Conservation (phyloP, 331 rosid species). For the Cydonia oblonga region DNA sequence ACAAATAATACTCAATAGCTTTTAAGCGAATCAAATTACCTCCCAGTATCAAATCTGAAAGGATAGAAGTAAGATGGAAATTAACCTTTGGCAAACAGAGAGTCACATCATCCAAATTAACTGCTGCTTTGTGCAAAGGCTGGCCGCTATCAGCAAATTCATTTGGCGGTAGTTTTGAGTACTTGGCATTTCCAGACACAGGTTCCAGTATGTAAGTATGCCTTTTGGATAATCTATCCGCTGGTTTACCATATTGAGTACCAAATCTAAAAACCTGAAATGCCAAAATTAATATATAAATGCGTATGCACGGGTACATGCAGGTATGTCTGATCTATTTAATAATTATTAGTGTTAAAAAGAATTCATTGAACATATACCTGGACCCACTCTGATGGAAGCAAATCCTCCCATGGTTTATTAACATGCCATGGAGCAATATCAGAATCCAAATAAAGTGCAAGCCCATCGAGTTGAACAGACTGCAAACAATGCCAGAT, state of each 20-base stretch:
- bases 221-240: constrained; percentile 31
- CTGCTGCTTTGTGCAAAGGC: constrained; percentile 81
- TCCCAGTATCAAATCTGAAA: neutral
- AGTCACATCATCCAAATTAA: constrained; percentile 91
- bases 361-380: constrained; percentile 31
- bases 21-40: constrained; percentile 6
- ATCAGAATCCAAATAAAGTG: constrained; percentile 82
- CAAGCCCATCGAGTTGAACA: constrained; percentile 79
- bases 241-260: constrained; percentile 74
- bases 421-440: constrained; percentile 61
- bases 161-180: constrained; percentile 51
- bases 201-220: constrained; percentile 81
- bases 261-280: constrained; percentile 77
- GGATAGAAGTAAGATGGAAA: neutral
- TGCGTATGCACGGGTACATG: too few relatives aligned
- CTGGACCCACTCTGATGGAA: constrained; percentile 94
- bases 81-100: constrained; percentile 83
- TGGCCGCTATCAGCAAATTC: constrained; percentile 54
- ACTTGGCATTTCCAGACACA: constrained; percentile 78
- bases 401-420: constrained; percentile 80
- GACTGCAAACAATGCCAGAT: constrained; percentile 42
- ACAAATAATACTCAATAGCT: constrained; percentile 9
- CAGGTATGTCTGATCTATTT: neutral
- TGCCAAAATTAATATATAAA: neutral
- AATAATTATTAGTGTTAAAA: neutral